Conservation (phyloP, 257 asterid species). For the Ophiorrhiza pumila region DNA sequence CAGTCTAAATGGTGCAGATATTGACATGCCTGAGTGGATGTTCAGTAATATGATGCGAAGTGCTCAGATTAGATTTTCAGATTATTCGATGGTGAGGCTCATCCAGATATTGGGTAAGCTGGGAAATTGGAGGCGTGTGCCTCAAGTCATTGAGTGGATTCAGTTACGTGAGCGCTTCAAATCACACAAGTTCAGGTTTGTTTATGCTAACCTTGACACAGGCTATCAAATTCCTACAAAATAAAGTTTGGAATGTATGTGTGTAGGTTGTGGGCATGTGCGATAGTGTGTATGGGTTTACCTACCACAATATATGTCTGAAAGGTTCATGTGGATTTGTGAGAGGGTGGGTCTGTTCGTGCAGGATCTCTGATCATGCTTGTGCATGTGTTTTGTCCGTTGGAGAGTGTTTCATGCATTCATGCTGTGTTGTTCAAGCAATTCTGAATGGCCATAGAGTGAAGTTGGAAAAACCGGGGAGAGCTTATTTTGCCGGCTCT, state of each 20-base stretch:
- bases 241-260: not conserved
- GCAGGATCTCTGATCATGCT: not conserved
- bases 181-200: slow-evolving; percentile 73
- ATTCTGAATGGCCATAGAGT: too few species aligned
- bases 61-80: slow-evolving; percentile 81
- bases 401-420: not conserved
- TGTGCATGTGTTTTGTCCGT: not conserved
- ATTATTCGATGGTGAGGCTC: slow-evolving; percentile 78
- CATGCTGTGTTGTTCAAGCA: not conserved
- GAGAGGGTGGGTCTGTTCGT: not conserved
- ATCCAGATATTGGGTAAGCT: slow-evolving; percentile 83
- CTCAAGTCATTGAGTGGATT: slow-evolving; percentile 93
- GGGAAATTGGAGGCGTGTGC: slow-evolving; percentile 92
- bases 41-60: slow-evolving; percentile 84
- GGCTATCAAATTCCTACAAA: not conserved
- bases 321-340: not conserved
- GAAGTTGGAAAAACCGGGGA: not conserved
- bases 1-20: slow-evolving; percentile 99
- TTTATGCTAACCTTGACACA: not conserved
- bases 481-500: too few species aligned
- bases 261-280: not conserved
- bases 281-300: not conserved
- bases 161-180: slow-evolving; percentile 80
- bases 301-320: not conserved
- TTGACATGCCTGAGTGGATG: slow-evolving; percentile 96